Base-by-base conservation (phyloP, 164 flowering plant genomes). In the Nymphaea thermarum region DNA sequence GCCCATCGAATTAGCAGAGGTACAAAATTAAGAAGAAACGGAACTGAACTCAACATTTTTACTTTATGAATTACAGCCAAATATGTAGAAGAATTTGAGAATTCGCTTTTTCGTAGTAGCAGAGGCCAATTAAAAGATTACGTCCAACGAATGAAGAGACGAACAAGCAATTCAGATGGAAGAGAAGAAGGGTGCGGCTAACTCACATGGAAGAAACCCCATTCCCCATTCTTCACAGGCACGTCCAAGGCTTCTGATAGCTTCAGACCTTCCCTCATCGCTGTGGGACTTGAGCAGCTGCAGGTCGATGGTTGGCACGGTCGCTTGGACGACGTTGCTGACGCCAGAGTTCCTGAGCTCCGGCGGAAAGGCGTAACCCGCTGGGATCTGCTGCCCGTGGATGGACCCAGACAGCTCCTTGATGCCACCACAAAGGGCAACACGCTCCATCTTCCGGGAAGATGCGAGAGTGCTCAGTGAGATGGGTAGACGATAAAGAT, bases 151-250 rank as follows among this genome's bases (percentile, higher is more conserved):
- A 25, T 25, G 36, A 25, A 25, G 36, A 25, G 36, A 25, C 1
- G 36, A 25, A 25, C 36, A 25, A 25, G 36, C 36, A 25, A 25
- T 25, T 25, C 36, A 25, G 36, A 25, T 25, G 36, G 36, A 25
- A 45, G 53, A 18, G 11, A 12, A 43, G 67, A 25, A 25, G 36
- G 36, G 36, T 25, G 36, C 36, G 36, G 36, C 36, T 25, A 3
- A 57, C 18, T 2, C 78, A 87, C 92, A 85, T 79, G 80, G 81
- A 90, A 90, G 84, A 88, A 85, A n/a, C 94, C 94, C 97, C 97
- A 90, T 4, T 87, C 94, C 94, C 97, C 97, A 90, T 4, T 87
- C 85, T 10, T 63, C 72, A 67, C 94, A 85, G 0, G 93, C 95
- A 6, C 74, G 62, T 60, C 76, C 80, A 16, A 91, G 83, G 36